These are phyloP conservation scores for Urochloa ruziziensis DNA, from an alignment of 176 grass and related monocot species.

Conservation along the genomic window DNA sequence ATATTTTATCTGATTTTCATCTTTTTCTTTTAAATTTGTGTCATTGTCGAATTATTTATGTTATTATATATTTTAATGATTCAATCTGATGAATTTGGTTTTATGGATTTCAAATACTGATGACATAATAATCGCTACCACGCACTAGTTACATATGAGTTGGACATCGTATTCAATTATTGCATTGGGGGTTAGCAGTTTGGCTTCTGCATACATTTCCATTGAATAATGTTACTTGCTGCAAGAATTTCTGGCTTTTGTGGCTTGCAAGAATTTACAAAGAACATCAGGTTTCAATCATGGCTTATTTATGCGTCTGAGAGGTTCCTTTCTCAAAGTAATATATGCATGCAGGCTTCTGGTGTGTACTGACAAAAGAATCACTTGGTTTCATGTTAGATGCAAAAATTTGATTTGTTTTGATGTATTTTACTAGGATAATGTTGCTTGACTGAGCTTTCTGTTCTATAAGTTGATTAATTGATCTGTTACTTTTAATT, in stretches of 20 bases:
- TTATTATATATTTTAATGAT: background rate
- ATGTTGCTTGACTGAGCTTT: background rate
- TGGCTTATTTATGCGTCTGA: background rate
- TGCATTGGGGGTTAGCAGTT: background rate
- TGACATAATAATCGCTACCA: background rate
- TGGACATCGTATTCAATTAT: background rate
- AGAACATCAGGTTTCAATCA: background rate
- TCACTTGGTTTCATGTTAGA: background rate
- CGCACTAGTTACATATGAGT: background rate
- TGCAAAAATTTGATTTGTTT: background rate
- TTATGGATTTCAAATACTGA: background rate
- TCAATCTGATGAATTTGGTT: background rate
- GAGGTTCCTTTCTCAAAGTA: background rate
- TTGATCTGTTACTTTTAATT: background rate
- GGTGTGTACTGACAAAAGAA: background rate
- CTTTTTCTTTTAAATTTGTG: background rate
- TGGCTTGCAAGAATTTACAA: background rate
- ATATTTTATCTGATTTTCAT: background rate
- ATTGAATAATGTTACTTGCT: background rate
- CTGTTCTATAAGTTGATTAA: constrained; percentile 1
- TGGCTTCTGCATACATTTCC: background rate
- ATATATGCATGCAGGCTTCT: background rate
- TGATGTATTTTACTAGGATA: background rate
- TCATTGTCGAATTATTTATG: background rate
- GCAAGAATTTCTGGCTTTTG: background rate